A percentile compares a stretch with the other conserved stretches of the same genome.
Evolutionary conservation across 2,329 filamentous ascomycete species (phyloP).

Genomic region (Sporothrix brunneoviolacea): DNA sequence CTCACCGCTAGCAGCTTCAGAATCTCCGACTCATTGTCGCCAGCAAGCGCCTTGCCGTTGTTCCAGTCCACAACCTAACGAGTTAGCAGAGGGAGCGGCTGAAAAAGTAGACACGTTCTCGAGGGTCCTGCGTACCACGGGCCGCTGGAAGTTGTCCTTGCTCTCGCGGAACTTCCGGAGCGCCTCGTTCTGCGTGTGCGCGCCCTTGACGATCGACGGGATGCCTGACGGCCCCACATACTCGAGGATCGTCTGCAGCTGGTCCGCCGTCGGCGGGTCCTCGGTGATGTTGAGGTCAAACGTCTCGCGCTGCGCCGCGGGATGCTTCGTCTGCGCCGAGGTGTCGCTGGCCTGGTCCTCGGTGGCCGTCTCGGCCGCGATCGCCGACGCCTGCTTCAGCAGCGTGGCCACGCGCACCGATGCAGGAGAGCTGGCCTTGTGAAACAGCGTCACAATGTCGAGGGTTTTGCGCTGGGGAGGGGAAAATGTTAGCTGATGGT

Average conservation of each 20-base stretch:
- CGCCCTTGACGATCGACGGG: conserved; percentile 61
- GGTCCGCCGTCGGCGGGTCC: conserved; percentile 52
- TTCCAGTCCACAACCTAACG: conserved; percentile 78
- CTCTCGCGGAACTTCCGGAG: conserved; percentile 70
- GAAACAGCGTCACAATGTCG: conserved; percentile 94
- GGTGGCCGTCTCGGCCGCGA: conserved; percentile 60
- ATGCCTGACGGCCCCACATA: conserved; percentile 57
- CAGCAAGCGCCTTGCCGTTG: conserved; percentile 72
- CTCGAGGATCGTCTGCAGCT: conserved; percentile 31
- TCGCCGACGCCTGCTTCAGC: conserved; percentile 73
- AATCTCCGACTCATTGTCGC: conserved; percentile 83
- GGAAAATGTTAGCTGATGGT: background rate
- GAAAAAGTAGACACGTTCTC: too few species aligned
- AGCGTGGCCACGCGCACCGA: conserved; percentile 68
- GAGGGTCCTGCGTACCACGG: too few species aligned
- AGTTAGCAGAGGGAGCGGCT: conserved; percentile 30
- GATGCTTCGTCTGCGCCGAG: conserved; percentile 48
- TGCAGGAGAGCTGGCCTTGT: conserved; percentile 67
- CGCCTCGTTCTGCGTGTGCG: conserved; percentile 68
- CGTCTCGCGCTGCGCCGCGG: conserved; percentile 43
- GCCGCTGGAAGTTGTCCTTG: conserved; percentile 61
- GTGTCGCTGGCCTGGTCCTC: conserved; percentile 68
- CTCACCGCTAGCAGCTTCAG: conserved; percentile 61
- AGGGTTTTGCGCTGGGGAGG: conserved; percentile 62
- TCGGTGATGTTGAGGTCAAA: conserved; percentile 64